A percentile compares a stretch with the other conserved stretches of the same genome.
phyloP scores from a whole-genome alignment of 306 rosid species.

The Elaeagnus macrophylla region DNA sequence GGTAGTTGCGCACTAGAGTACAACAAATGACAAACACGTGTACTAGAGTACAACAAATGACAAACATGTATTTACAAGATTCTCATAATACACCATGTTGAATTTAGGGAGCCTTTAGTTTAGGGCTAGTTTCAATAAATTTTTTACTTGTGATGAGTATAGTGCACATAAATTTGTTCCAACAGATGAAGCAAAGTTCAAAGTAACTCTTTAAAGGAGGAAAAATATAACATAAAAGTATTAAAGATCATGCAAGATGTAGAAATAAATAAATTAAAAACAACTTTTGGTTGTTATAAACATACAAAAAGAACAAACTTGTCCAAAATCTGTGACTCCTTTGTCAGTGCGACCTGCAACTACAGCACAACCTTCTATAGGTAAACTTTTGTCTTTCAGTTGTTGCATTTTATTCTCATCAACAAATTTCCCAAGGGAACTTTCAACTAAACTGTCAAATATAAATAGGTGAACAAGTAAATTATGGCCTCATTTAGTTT shows the following conservation, averaged over 20 bases:
- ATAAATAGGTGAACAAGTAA: slow-evolving; percentile 12
- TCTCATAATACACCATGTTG: no score
- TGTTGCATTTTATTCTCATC: slow-evolving; percentile 68
- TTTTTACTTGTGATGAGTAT: no score
- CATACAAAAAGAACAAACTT: slow-evolving; percentile 93
- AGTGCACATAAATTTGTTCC: no score
- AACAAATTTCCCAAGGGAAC: slow-evolving; percentile 66
- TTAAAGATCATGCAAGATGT: neutral
- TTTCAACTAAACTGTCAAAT: slow-evolving; percentile 51
- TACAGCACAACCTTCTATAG: slow-evolving; percentile 56
- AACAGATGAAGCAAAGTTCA: no score
- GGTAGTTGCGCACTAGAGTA: no score
- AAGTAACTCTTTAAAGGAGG: neutral
- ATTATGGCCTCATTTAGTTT: neutral
- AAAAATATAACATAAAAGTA: neutral
- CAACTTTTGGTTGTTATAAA: slow-evolving; percentile 13
- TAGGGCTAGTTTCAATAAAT: no score
- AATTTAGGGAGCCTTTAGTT: no score
- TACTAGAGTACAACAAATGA: no score
- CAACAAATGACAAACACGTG: no score
- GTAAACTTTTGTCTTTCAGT: slow-evolving; percentile 61
- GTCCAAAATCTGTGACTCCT: slow-evolving; percentile 85
- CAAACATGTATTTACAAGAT: no score
- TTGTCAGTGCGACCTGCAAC: slow-evolving; percentile 99
- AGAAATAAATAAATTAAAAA: slow-evolving; percentile 8